Evolutionary conservation across 768 basidiomycete genomes (phyloP).

Genomic region (Russula dissimulans): DNA sequence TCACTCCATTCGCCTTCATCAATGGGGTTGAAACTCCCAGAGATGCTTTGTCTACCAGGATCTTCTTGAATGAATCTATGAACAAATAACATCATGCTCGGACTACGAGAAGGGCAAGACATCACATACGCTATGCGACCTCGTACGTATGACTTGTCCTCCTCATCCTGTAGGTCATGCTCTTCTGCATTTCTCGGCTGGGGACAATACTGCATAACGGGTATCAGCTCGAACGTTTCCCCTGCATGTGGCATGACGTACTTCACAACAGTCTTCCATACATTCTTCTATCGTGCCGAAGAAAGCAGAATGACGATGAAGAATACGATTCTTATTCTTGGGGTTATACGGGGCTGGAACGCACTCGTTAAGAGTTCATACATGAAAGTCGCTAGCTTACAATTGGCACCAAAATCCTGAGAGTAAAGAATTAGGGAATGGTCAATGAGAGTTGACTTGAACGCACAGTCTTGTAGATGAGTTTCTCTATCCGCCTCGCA

Average conservation of each 20-base stretch:
- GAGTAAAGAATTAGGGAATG: slow-evolving; percentile 6
- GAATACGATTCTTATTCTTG: slow-evolving; percentile 47
- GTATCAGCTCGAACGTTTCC: background rate
- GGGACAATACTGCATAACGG: slow-evolving; percentile 39
- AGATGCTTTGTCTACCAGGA: slow-evolving; percentile 51
- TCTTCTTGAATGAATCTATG: slow-evolving; percentile 49
- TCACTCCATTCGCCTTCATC: slow-evolving; percentile 59
- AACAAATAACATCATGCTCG: background rate
- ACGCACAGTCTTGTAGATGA: slow-evolving; percentile 48
- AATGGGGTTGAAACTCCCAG: slow-evolving; percentile 58
- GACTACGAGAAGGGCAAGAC: background rate
- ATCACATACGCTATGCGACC: slow-evolving; percentile 21
- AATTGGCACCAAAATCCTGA: slow-evolving; percentile 42
- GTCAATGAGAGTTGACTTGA: background rate
- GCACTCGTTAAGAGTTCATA: background rate
- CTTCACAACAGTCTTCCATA: slow-evolving; percentile 55
- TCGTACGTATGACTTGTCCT: slow-evolving; percentile 45
- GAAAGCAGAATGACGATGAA: slow-evolving; percentile 58
- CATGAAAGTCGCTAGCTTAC: slow-evolving; percentile 33
- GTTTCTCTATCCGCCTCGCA: slow-evolving; percentile 44
- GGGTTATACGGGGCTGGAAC: slow-evolving; percentile 47
- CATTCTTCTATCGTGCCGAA: slow-evolving; percentile 51
- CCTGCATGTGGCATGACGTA: slow-evolving; percentile 17
- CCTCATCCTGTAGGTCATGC: slow-evolving; percentile 39
- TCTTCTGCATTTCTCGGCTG: slow-evolving; percentile 49